A percentile compares a stretch with the other conserved stretches of the same genome.
Conservation (phyloP, 768 basidiomycete genomes). For the Tylopilus subfusipes region DNA sequence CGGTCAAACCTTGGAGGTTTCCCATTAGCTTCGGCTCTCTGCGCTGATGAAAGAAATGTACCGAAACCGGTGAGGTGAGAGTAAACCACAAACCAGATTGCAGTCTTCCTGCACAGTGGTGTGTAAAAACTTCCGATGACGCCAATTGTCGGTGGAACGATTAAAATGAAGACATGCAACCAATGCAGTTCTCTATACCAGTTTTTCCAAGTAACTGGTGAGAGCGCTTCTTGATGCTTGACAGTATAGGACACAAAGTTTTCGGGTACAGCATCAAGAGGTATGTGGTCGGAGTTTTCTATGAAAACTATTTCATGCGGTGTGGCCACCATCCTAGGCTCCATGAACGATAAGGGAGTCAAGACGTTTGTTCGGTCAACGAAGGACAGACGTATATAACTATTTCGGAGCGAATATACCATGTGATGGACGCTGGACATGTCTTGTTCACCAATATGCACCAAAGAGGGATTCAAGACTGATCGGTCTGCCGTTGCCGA, state of each 20-base stretch:
- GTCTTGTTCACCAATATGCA: not conserved
- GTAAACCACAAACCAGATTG: conserved; percentile 26
- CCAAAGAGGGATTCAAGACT: no score
- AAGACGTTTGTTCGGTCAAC: not conserved
- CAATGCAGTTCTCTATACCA: conserved; percentile 12
- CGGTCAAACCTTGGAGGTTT: conserved; percentile 58
- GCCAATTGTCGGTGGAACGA: conserved; percentile 5
- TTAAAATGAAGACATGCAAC: conserved; percentile 5
- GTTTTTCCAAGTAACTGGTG: conserved; percentile 11
- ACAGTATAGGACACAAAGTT: conserved; percentile 13
- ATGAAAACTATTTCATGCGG: not conserved
- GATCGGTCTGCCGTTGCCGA: not conserved
- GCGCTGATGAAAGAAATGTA: conserved; percentile 29
- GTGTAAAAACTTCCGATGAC: conserved; percentile 1
- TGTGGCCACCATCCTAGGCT: not conserved
- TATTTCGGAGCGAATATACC: not conserved
- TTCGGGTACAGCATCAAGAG: not conserved
- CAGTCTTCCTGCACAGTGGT: not conserved
- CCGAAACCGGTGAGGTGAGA: conserved; percentile 75
- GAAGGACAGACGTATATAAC: not conserved
- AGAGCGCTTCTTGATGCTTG: conserved; percentile 5
- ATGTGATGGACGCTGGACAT: not conserved
- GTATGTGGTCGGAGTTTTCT: conserved; percentile 7
- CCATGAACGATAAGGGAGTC: not conserved
- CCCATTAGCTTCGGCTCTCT: not conserved